Conservation (phyloP, 2,329 filamentous ascomycete genomes). For the Sporothrix pallida region DNA sequence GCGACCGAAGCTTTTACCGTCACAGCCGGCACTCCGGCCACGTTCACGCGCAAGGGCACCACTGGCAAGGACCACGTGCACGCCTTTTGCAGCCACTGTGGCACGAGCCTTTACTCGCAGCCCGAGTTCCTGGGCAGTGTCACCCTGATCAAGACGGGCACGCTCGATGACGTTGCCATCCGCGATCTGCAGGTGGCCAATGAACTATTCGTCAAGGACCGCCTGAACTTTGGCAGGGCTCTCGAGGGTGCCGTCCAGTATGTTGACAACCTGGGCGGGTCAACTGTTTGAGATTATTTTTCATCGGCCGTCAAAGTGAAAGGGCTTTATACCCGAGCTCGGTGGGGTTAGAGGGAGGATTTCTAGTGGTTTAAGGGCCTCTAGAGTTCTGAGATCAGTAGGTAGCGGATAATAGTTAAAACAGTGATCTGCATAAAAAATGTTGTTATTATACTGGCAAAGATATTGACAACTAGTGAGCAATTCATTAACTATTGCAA, state of each 20-base stretch:
- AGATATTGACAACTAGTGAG: no score
- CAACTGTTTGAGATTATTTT: no score
- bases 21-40: background rate
- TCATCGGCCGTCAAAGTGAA: no score
- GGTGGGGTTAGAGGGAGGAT: no score
- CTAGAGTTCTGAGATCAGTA: no score
- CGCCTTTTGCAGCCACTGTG: background rate
- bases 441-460: no score
- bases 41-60: background rate
- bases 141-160: slow-evolving; percentile 16
- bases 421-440: no score
- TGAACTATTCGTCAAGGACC: slow-evolving; percentile 18
- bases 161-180: slow-evolving; percentile 4
- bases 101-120: slow-evolving; percentile 11
- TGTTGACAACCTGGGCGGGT: background rate
- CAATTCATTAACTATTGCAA: no score
- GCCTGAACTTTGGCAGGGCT: background rate
- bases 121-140: background rate
- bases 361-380: no score
- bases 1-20: background rate
- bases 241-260: background rate
- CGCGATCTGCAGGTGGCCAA: background rate
- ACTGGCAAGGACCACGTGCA: background rate
- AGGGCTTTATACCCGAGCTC: no score
- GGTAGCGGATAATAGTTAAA: no score